Evolutionary conservation across 2,329 filamentous ascomycete species (phyloP), one percentile per base, ranked within the genome.

Genomic region (Verticillium tricorpus): DNA sequence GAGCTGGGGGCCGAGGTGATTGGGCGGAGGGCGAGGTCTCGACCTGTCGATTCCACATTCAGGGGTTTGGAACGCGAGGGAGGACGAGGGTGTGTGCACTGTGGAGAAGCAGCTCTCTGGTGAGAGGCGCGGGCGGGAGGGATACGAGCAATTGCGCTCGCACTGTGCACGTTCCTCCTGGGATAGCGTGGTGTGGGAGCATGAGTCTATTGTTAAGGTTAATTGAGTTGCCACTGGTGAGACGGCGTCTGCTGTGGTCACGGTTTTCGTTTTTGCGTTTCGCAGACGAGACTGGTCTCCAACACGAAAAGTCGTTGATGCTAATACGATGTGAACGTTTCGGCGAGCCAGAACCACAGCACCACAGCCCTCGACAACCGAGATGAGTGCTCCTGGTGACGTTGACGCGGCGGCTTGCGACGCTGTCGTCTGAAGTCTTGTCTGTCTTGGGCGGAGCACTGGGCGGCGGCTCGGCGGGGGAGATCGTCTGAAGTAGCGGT

Each of bases 141-240:
- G 5, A 50, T 50, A 50, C 40, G 40, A 50, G 12, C 8, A 50
- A 22, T 50, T 1, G 5, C 5, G 4, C 17, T 8, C n/a, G n/a
- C 40, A 50, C 40, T 15, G 40, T 50, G 40, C 19, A 1, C 9
- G 40, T n/a, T n/a, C 8, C 9, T 11, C 19, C 11, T 6, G 32
- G 32, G 55, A 57, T 57, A 35, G n/a, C n/a, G 55, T 37, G 55
- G 31, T n/a, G 14, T 22, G 28, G 17, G n/a, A 25, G 15, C 39
- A 37, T 35, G 55, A 57, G 55, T 32, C 37, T 57, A 57, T 35
- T 32, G 55, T 57, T 57, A 57, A 57, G 55, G 55, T 57, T 57
- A 37, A 57, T 57, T 35, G 19, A 11, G n/a, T 35, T 14, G 34
- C 34, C 34, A 35, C 34, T 35, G 40, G n/a, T 50, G 39, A 50